phyloP scores from a whole-genome alignment of 2,329 filamentous ascomycete species.

The Ophiocordyceps camponoti-rufipedis region DNA sequence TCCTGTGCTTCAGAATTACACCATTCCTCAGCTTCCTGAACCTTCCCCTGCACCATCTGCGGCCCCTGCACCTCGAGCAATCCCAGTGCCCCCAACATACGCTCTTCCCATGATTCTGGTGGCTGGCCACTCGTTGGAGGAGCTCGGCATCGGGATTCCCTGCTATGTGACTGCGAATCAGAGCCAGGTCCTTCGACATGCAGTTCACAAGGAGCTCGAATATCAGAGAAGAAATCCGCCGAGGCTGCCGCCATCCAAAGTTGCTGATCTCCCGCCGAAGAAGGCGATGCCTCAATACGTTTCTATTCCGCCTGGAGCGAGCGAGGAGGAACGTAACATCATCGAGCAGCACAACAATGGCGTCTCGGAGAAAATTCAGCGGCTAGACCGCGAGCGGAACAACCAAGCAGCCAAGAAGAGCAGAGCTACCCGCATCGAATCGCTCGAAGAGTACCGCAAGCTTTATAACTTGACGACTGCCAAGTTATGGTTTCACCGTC shows the following conservation, averaged over 20 bases:
- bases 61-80: neutral
- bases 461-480: constrained; percentile 8
- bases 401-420: constrained; percentile 19
- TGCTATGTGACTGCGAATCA: neutral
- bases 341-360: constrained; percentile 9
- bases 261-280: constrained; percentile 12
- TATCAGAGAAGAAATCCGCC: constrained; percentile 9
- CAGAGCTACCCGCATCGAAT: constrained; percentile 12
- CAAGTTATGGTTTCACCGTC: constrained; percentile 11
- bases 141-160: constrained; percentile 8
- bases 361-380: constrained; percentile 8
- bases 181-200: neutral
- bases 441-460: constrained; percentile 5
- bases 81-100: too few species aligned
- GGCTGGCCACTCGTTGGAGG: neutral
- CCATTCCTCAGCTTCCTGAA: neutral
- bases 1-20: neutral
- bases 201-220: constrained; percentile 7
- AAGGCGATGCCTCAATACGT: constrained; percentile 5
- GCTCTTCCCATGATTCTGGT: neutral
- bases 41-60: neutral
- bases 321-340: constrained; percentile 1
- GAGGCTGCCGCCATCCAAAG: constrained; percentile 8
- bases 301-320: constrained; percentile 5
- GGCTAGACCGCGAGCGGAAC: constrained; percentile 14